Evolutionary conservation across 768 basidiomycete species (phyloP).

Genomic region (Boletus sp.): DNA sequence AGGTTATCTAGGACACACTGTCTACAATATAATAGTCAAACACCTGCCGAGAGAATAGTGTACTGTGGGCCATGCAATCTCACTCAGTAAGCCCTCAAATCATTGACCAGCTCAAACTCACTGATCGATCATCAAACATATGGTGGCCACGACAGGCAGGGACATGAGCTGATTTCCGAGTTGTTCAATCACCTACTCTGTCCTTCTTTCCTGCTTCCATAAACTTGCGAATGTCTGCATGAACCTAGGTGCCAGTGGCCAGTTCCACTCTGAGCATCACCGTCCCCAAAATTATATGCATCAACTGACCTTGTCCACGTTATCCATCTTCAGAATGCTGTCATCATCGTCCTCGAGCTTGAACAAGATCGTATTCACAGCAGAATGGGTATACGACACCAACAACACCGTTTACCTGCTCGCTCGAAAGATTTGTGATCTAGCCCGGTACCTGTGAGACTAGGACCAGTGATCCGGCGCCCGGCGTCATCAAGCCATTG

Average conservation of each 20-base stretch:
- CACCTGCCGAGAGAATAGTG: slow-evolving; percentile 76
- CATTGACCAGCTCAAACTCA: slow-evolving; percentile 39
- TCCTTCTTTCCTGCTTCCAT: slow-evolving; percentile 60
- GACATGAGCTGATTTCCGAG: slow-evolving; percentile 79
- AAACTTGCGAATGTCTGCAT: slow-evolving; percentile 73
- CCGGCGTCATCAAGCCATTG: no score
- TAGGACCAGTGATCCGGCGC: no score
- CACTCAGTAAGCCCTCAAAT: slow-evolving; percentile 3
- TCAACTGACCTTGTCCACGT: slow-evolving; percentile 77
- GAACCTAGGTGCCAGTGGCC: slow-evolving; percentile 62
- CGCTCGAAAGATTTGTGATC: no score
- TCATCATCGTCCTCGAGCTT: slow-evolving; percentile 74
- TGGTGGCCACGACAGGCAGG: slow-evolving; percentile 94
- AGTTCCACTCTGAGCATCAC: slow-evolving; percentile 2
- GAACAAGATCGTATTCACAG: slow-evolving; percentile 93
- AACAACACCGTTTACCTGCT: slow-evolving; percentile 85
- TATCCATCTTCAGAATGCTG: slow-evolving; percentile 81
- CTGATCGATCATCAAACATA: slow-evolving; percentile 94
- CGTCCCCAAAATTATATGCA: background rate
- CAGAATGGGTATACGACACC: slow-evolving; percentile 95
- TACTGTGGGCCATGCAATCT: slow-evolving; percentile 51
- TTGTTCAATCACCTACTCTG: slow-evolving; percentile 69
- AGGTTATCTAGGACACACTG: slow-evolving; percentile 95
- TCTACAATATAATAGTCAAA: slow-evolving; percentile 99
- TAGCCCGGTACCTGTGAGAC: no score